Conservation (phyloP, 306 rosid species). For the barrel medic (Medicago truncatula) region DNA sequence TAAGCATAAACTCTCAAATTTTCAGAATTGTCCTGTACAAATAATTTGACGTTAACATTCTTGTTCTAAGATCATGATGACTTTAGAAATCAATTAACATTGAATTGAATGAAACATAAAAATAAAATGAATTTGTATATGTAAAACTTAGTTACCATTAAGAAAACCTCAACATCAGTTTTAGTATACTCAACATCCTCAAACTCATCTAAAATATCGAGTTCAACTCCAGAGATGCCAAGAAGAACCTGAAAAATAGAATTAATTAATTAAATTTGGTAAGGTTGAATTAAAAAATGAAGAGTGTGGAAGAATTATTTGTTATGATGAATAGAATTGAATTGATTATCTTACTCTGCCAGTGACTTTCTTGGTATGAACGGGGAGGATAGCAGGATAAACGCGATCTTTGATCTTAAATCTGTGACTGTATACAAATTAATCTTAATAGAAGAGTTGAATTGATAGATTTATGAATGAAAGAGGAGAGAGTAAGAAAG, state of each 20-base stretch:
- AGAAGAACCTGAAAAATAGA: slow-evolving; percentile 61
- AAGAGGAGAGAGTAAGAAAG: background rate
- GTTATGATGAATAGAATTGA: background rate
- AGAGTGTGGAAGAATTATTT: background rate
- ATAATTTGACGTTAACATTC: slow-evolving; percentile 3
- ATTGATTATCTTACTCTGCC: slow-evolving; percentile 44
- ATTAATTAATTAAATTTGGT: background rate
- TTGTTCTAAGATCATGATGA: background rate
- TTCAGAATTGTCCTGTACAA: slow-evolving; percentile 67
- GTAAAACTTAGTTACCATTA: slow-evolving; percentile 39
- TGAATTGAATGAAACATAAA: background rate
- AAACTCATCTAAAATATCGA: slow-evolving; percentile 68
- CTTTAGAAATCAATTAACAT: background rate
- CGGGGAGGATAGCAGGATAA: slow-evolving; percentile 91
- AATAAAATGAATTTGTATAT: background rate
- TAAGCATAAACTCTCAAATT: slow-evolving; percentile 58
- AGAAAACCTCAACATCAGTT: slow-evolving; percentile 61
- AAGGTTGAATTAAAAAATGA: background rate
- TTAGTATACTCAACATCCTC: slow-evolving; percentile 87
- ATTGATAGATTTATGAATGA: background rate
- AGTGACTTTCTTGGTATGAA: slow-evolving; percentile 53
- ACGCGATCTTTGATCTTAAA: slow-evolving; percentile 84
- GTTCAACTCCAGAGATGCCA: slow-evolving; percentile 69
- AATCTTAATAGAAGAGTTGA: too few relatives aligned
- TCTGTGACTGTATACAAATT: slow-evolving; percentile 58